These are phyloP conservation scores for Omphalotus guepiniiformis DNA, from an alignment of 768 basidiomycete genomes.

Conservation along the genomic window DNA sequence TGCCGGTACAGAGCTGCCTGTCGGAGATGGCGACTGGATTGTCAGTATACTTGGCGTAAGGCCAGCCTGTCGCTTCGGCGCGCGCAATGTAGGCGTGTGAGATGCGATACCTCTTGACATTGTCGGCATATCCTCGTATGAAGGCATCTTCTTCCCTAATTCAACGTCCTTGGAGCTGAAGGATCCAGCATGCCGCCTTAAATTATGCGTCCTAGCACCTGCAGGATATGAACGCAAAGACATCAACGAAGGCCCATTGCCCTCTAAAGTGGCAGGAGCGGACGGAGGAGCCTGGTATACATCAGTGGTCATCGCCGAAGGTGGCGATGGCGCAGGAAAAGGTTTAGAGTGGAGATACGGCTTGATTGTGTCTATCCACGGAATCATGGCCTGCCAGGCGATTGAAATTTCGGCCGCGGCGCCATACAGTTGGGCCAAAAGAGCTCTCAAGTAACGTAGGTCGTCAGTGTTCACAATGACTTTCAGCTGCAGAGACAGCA, in stretches of 20 bases:
- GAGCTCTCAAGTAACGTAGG: constrained; percentile 81
- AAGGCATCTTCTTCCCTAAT: constrained; percentile 75
- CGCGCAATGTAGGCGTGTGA: constrained; percentile 39
- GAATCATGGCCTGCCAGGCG: constrained; percentile 78
- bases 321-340: constrained; percentile 21
- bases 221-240: constrained; percentile 24
- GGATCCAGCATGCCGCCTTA: constrained; percentile 87
- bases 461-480: constrained; percentile 73
- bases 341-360: constrained; percentile 46
- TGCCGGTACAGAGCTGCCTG: constrained; percentile 37
- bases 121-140: constrained; percentile 45
- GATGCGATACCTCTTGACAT: constrained; percentile 33
- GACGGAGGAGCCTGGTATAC: constrained; percentile 19
- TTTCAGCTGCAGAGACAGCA: constrained; percentile 77
- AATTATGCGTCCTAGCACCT: constrained; percentile 46
- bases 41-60: constrained; percentile 28
- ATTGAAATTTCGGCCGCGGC: constrained; percentile 83
- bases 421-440: constrained; percentile 85
- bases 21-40: constrained; percentile 30
- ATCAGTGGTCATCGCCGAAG: constrained; percentile 16
- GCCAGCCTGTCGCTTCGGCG: constrained; percentile 46
- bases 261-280: constrained; percentile 20
- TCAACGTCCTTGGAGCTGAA: constrained; percentile 93
- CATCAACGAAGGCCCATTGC: constrained; percentile 11
- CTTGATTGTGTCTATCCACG: constrained; percentile 65